Evolutionary conservation across 2,329 filamentous ascomycete species (phyloP).

Genomic region (Trichocomaceae sp.): DNA sequence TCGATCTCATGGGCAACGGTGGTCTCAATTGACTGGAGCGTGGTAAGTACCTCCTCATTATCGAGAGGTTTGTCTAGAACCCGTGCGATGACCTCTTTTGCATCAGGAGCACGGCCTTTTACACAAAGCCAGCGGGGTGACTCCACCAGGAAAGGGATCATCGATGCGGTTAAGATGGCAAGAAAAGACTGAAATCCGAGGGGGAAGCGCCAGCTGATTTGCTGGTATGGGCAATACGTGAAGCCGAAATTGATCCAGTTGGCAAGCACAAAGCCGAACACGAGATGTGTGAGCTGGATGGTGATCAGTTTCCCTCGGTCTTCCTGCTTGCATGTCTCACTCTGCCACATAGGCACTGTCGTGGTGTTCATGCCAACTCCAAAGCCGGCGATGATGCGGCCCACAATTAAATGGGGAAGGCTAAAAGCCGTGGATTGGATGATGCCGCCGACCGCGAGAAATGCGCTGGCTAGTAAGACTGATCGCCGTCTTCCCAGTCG

Average conservation of each 20-base stretch:
- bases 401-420: constrained; percentile 33
- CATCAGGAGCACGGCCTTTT: constrained; percentile 4
- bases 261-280: constrained; percentile 17
- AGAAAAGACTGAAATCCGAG: constrained; percentile 42
- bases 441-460: constrained; percentile 16
- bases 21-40: not conserved
- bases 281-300: constrained; percentile 18
- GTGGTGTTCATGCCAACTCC: constrained; percentile 47
- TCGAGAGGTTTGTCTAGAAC: constrained; percentile 11
- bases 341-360: constrained; percentile 42
- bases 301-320: constrained; percentile 29
- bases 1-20: constrained; percentile 34
- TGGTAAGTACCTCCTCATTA: constrained; percentile 17
- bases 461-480: constrained; percentile 16
- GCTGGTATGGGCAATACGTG: not conserved
- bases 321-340: constrained; percentile 38
- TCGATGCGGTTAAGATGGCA: constrained; percentile 13
- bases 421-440: constrained; percentile 17
- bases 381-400: constrained; percentile 40
- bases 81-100: constrained; percentile 11
- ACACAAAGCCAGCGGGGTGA: constrained; percentile 2
- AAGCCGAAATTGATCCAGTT: constrained; percentile 15
- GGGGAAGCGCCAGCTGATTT: constrained; percentile 32
- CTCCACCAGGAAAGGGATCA: not conserved
- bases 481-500: constrained; percentile 13